phyloP scores from a whole-genome alignment of 768 basidiomycete genomes.

The Amanita pseudoporphyria region DNA sequence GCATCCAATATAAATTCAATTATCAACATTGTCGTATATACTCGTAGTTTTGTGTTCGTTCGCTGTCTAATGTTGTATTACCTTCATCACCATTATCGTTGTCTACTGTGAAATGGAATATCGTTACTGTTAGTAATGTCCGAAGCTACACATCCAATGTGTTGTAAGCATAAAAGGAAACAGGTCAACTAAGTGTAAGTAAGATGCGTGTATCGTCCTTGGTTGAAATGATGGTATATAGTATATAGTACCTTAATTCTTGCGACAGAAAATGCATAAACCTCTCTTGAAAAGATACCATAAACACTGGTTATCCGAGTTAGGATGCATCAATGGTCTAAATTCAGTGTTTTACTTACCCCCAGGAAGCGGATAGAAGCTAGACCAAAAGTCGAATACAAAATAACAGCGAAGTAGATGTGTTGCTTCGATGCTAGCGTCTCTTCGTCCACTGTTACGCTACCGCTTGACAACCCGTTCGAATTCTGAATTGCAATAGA shows the following conservation, averaged over 20 bases:
- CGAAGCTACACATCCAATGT: background rate
- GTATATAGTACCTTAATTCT: slow-evolving; percentile 36
- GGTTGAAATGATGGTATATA: slow-evolving; percentile 2
- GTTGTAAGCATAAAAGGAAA: background rate
- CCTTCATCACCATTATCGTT: background rate
- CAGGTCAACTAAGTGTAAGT: background rate
- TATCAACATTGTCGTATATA: background rate
- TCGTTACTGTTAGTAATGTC: background rate
- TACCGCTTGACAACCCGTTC: slow-evolving; percentile 43
- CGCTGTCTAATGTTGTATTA: background rate
- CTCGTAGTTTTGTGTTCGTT: background rate
- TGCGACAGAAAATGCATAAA: slow-evolving; percentile 73
- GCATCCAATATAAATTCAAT: slow-evolving; percentile 2
- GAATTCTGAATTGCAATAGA: slow-evolving; percentile 71
- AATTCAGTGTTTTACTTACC: slow-evolving; percentile 37
- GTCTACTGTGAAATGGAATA: background rate
- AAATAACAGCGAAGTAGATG: slow-evolving; percentile 66
- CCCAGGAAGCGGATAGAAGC: slow-evolving; percentile 66
- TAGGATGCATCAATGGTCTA: background rate
- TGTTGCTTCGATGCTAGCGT: slow-evolving; percentile 33
- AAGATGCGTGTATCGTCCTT: slow-evolving; percentile 1
- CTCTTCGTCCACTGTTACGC: slow-evolving; percentile 27
- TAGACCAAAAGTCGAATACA: slow-evolving; percentile 72
- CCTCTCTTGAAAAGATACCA: slow-evolving; percentile 80
- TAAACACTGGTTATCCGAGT: slow-evolving; percentile 44